A percentile compares a stretch with the other conserved stretches of the same genome.
These are phyloP conservation scores for Thelonectria rubi DNA, from an alignment of 2,329 filamentous ascomycete genomes.

Conservation along the genomic window DNA sequence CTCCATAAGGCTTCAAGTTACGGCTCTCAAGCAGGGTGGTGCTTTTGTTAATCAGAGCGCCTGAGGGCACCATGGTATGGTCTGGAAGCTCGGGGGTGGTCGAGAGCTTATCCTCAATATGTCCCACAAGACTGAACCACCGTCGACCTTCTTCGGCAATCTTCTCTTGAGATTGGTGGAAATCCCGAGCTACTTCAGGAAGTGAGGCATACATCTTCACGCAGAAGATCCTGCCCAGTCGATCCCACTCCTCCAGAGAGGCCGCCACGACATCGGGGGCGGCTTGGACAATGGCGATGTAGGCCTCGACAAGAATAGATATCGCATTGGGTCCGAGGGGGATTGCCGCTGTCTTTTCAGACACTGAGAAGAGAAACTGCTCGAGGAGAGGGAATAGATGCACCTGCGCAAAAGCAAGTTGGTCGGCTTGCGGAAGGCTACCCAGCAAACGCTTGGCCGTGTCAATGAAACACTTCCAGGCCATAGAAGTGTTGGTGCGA, in stretches of 20 bases:
- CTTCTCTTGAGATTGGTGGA: conserved; percentile 74
- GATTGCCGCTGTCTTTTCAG: conserved; percentile 49
- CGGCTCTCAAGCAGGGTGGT: conserved; percentile 57
- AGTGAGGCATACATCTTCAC: conserved; percentile 76
- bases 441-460: conserved; percentile 64
- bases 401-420: conserved; percentile 56
- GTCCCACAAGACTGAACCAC: conserved; percentile 69
- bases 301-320: conserved; percentile 57
- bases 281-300: conserved; percentile 54
- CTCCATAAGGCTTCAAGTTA: conserved; percentile 67
- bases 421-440: conserved; percentile 56
- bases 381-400: conserved; percentile 64
- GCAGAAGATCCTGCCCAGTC: conserved; percentile 68
- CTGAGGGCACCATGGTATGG: conserved; percentile 44
- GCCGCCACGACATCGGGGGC: conserved; percentile 56
- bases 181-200: conserved; percentile 83
- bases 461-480: conserved; percentile 80
- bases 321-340: conserved; percentile 48
- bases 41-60: conserved; percentile 45
- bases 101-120: conserved; percentile 51
- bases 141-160: conserved; percentile 73
- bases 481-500: conserved; percentile 70
- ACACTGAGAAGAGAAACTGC: conserved; percentile 60
- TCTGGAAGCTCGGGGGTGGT: conserved; percentile 38
- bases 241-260: conserved; percentile 68